Evolutionary conservation across 768 basidiomycete species (phyloP).

Genomic region (Tulasnella sp.): DNA sequence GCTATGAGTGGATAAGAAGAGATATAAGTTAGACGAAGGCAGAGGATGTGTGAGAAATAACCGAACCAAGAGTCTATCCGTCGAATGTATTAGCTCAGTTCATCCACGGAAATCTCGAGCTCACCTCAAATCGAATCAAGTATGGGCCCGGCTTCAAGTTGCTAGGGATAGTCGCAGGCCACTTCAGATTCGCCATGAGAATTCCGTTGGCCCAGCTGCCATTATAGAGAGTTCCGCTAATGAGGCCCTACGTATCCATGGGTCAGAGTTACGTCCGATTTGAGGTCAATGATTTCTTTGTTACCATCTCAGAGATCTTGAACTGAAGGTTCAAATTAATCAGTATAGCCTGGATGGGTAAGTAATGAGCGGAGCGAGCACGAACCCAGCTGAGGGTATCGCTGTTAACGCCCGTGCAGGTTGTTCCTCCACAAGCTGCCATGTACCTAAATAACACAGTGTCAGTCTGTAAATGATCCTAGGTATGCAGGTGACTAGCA

Average conservation of each 20-base stretch:
- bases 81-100: background rate
- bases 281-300: too few species aligned
- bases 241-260: background rate
- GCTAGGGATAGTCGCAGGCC: slow-evolving; percentile 27
- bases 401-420: slow-evolving; percentile 18
- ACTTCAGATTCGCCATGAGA: slow-evolving; percentile 21
- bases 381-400: slow-evolving; percentile 2
- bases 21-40: background rate
- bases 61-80: background rate
- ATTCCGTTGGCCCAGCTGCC: slow-evolving; percentile 26
- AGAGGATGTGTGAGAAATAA: background rate
- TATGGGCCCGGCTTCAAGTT: slow-evolving; percentile 28
- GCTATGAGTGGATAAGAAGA: slow-evolving; percentile 6
- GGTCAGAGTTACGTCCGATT: background rate
- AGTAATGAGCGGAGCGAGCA: background rate
- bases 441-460: slow-evolving; percentile 11
- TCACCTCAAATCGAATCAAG: slow-evolving; percentile 21
- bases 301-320: slow-evolving; percentile 20
- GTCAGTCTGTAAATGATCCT: background rate
- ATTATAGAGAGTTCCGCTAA: slow-evolving; percentile 26
- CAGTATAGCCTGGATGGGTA: background rate
- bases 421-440: slow-evolving; percentile 14
- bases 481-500: background rate
- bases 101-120: background rate
- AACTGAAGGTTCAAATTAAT: background rate